Conservation (phyloP, 2,329 filamentous ascomycete species). For the Arthroderma sp. region DNA sequence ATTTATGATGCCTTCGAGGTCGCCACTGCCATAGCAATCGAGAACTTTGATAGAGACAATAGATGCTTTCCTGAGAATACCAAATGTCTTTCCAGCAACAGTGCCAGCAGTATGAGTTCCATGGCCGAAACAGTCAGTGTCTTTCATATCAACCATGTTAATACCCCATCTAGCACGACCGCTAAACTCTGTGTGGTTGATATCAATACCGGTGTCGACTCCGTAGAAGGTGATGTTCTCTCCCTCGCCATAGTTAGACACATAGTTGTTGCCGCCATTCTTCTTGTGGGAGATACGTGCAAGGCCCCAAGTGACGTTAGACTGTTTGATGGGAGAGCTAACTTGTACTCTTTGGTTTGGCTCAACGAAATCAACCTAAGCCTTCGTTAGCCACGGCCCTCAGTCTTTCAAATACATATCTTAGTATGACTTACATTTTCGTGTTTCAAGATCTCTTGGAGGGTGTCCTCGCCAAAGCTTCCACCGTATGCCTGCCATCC, state of each 20-base stretch:
- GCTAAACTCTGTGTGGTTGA: slow-evolving; percentile 25
- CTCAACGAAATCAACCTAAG: slow-evolving; percentile 14
- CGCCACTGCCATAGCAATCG: slow-evolving; percentile 35
- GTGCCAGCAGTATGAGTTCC: slow-evolving; percentile 32
- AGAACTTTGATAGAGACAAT: slow-evolving; percentile 41
- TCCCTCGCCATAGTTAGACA: slow-evolving; percentile 27
- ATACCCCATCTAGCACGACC: slow-evolving; percentile 27
- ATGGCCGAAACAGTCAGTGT: slow-evolving; percentile 24
- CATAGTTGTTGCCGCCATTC: slow-evolving; percentile 20
- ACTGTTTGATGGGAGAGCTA: slow-evolving; percentile 14
- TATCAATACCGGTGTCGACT: slow-evolving; percentile 30
- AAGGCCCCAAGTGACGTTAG: slow-evolving; percentile 25
- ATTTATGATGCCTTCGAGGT: slow-evolving; percentile 36
- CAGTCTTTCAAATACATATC: background rate
- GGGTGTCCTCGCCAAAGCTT: slow-evolving; percentile 13
- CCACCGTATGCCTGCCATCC: slow-evolving; percentile 12
- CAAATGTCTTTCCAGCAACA: slow-evolving; percentile 25
- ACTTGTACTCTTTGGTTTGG: slow-evolving; percentile 7
- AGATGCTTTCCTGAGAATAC: slow-evolving; percentile 28
- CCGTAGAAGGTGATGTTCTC: slow-evolving; percentile 27
- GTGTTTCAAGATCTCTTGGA: slow-evolving; percentile 9
- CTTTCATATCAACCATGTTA: slow-evolving; percentile 20
- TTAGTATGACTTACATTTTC: background rate
- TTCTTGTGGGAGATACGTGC: slow-evolving; percentile 24
- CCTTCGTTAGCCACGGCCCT: background rate